These are phyloP conservation scores for Pleurotus eryngii DNA, from an alignment of 768 basidiomycete species.

Conservation along the genomic window DNA sequence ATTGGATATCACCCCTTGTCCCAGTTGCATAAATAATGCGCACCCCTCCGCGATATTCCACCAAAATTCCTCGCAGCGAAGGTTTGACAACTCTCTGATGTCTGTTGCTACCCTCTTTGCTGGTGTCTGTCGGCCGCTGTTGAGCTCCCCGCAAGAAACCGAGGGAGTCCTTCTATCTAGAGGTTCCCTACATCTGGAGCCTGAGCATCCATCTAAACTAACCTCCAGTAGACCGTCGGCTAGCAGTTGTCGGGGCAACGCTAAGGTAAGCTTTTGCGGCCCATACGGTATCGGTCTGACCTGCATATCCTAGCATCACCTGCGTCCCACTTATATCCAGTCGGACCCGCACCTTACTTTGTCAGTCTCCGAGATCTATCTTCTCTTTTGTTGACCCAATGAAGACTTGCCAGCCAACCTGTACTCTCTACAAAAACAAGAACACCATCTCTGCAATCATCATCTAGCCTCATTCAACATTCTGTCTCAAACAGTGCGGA, in stretches of 20 bases:
- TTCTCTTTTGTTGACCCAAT: not conserved
- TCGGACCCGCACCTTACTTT: slow-evolving; percentile 1
- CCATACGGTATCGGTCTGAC: not conserved
- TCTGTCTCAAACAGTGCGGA: slow-evolving; percentile 36
- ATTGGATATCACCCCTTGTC: slow-evolving; percentile 23
- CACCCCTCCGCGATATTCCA: not conserved
- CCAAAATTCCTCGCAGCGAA: not conserved
- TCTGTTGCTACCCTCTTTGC: slow-evolving; percentile 5
- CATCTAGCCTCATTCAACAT: slow-evolving; percentile 22
- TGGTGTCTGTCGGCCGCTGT: not conserved
- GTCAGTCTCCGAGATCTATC: slow-evolving; percentile 1
- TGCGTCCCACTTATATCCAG: not conserved
- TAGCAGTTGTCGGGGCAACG: slow-evolving; percentile 3
- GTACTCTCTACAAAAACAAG: not conserved
- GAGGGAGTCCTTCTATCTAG: not conserved
- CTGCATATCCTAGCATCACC: not conserved
- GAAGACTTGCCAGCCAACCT: not conserved
- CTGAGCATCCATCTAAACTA: not conserved
- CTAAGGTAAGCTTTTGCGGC: not conserved
- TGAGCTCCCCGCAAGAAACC: not conserved
- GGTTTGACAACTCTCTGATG: slow-evolving; percentile 1
- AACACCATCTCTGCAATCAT: slow-evolving; percentile 7
- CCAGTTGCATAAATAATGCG: slow-evolving; percentile 44
- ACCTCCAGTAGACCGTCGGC: not conserved
- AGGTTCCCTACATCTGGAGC: not conserved